Evolutionary conservation across 2,329 filamentous ascomycete genomes (phyloP), one percentile per base, ranked within the genome.

Genomic region (Calcarisporium arbuscula): DNA sequence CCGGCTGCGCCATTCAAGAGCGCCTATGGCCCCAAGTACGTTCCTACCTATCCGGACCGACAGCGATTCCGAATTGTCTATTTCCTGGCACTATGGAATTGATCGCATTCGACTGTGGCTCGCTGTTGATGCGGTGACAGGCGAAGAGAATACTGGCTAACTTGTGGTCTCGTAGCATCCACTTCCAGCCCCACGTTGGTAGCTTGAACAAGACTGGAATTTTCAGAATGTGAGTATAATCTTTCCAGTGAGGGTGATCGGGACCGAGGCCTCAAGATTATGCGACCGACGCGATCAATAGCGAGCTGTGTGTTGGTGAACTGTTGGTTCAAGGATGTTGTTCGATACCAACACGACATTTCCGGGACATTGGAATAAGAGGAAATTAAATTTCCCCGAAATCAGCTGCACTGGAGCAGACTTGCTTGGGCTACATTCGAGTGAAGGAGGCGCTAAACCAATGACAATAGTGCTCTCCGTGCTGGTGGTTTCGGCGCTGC

Each of bases 21-120:
- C 63, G 64, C 69, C 47, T 80, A 76, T 57, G 77, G 75, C 56
- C 78, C 78, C 34, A 81, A 79, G 78, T 82, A 74, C 62, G 57
- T 56, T 41, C 22, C 23, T 18, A 25, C 20, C 20, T n/a, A 19
- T 15, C 19, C 9, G 18, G n/a, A n/a, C 16, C 14, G 5, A 23
- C 14, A 12, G 15, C 17, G 5, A 17, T n/a, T 17, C 14, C 8
- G 16, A 33, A 33, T 28, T 6, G 32, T n/a, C n/a, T n/a, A n/a
- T n/a, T n/a, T n/a, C n/a, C n/a, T n/a, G n/a, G n/a, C n/a, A n/a
- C n/a, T n/a, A n/a, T n/a, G n/a, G n/a, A n/a, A n/a, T n/a, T n/a
- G n/a, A n/a, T n/a, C n/a, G n/a, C n/a, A n/a, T n/a, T n/a, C n/a
- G n/a, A n/a, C n/a, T n/a, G n/a, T n/a, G n/a, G n/a, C n/a, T n/a